Evolutionary conservation across 805 yeast genomes (phyloP), one percentile per base, ranked within the genome.

Genomic region (Saturnispora ahearnii): DNA sequence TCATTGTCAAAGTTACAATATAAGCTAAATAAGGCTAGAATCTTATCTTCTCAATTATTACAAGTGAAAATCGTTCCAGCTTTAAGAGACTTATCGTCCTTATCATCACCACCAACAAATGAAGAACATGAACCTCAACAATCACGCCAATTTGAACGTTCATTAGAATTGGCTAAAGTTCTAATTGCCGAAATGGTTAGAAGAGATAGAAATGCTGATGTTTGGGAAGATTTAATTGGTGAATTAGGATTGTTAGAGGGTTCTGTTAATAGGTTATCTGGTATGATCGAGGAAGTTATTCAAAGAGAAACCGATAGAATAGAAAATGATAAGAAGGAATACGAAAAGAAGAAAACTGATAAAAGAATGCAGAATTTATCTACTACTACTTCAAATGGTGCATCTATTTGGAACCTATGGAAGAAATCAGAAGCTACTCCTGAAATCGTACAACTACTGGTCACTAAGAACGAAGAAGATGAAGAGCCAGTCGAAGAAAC

Each of bases 181-280:
- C 41, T 40, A 7, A 10, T 54, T 15, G 50, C 51, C 3, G 49
- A 48, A 21, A 24, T 54, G 41, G 55, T 54, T 2, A 45, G 57
- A 30, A 29, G 49, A 6, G 57, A 54, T 42, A 37, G 57, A 28
- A 29, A 34, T 15, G 48, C 55, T 3, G 57, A 54, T 29, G 55
- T 54, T 8, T 54, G 55, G 55, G 57, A 54, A 44, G 57, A 54
- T 21, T 33, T 54, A 7, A 44, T 52, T n/a, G 55, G 55, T 8
- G 57, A 54, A 41, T 13, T 54, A 15, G 47, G 53, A 12, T 32
- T 52, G 11, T 31, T 54, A 12, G 55, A 50, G 30, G 47, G 49
- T 4, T 49, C 55, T 1, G 38, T 54, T 6, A 44, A 41, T 40
- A 24, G 36, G 40, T 18, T 54, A 5, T 13, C 15, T 13, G n/a